phyloP scores from a whole-genome alignment of 805 yeast genomes.

The Lipomyces spencermartinsiae region DNA sequence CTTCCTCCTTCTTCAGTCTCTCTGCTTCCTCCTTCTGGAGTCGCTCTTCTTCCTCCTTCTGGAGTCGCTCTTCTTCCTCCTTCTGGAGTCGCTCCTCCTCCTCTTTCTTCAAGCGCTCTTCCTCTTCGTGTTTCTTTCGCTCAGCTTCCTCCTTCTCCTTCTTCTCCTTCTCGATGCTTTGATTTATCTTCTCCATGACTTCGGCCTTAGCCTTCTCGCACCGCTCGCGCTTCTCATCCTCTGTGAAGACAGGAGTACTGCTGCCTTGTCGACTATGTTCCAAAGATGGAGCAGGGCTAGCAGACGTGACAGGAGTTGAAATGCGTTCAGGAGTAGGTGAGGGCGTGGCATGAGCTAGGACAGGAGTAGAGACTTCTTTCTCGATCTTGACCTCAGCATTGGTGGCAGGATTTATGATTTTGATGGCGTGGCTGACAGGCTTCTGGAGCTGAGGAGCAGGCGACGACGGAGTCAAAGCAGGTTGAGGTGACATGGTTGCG shows the following conservation, averaged over 20 bases:
- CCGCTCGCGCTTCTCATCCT: slow-evolving; percentile 38
- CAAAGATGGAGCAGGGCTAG: slow-evolving; percentile 20
- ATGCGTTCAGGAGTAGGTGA: slow-evolving; percentile 23
- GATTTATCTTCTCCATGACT: slow-evolving; percentile 26
- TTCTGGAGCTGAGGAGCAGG: slow-evolving; percentile 15
- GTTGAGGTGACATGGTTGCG: slow-evolving; percentile 21
- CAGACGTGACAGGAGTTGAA: slow-evolving; percentile 17
- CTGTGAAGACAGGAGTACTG: slow-evolving; percentile 33
- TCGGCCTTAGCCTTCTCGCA: slow-evolving; percentile 30
- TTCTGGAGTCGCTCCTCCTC: slow-evolving; percentile 24
- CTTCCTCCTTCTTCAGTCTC: slow-evolving; percentile 25
- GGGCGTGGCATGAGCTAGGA: slow-evolving; percentile 9
- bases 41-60: slow-evolving; percentile 18
- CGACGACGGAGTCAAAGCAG: slow-evolving; percentile 16
- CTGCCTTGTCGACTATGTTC: slow-evolving; percentile 28
- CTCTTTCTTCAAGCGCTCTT: slow-evolving; percentile 19
- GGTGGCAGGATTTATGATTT: slow-evolving; percentile 39
- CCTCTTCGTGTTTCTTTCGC: slow-evolving; percentile 21
- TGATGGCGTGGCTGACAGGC: slow-evolving; percentile 36
- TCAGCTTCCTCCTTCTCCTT: slow-evolving; percentile 29
- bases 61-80: slow-evolving; percentile 21
- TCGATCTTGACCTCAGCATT: slow-evolving; percentile 33
- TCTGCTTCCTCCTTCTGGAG: slow-evolving; percentile 29
- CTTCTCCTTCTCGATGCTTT: slow-evolving; percentile 16
- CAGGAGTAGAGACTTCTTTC: slow-evolving; percentile 17